Evolutionary conservation across 2,329 filamentous ascomycete species (phyloP), one percentile per base, ranked within the genome.

Genomic region (Aspergillus sp.): DNA sequence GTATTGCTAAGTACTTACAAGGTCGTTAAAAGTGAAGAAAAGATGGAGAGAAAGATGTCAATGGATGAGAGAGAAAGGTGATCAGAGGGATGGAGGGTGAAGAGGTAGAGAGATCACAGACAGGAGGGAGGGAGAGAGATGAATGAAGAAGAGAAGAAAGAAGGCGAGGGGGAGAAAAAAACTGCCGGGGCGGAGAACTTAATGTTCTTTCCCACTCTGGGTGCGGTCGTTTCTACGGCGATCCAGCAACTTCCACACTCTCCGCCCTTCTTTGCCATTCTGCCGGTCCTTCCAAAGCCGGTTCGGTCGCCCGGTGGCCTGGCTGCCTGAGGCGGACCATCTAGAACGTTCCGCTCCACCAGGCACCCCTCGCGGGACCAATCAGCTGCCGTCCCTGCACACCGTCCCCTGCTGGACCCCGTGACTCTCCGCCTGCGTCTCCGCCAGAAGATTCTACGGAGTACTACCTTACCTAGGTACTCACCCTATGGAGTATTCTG

Each of bases 221-320:
- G 65, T 60, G 67, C 62, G 67, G 39, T 64, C 58, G 69, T 65
- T 76, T 76, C 73, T 70, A 76, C 72, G 71, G 61, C 60, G 66
- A 73, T 76, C 73, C 73, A 76, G 72, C 69, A 67, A 71, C 71
- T 75, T 76, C 73, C 73, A 75, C 68, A 52, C 49, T 32, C 51
- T 63, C 59, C 55, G 55, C 57, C 50, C 31, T 52, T 60, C 45
- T 58, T 55, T 22, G 31, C 51, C 16, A 39, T 39, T 46, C 47
- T 57, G 55, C 57, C 54, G 55, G 31, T 49, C 46, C 47, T 42
- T 18, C 49, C 22, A 14, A 26, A 26, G 22, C 11, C 11, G 11
- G 11, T 36, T 36, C 32, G 11, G 32, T 26, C 11, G 26, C 2
- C 7, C 26, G 26, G 26, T 29, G 7, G 26, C 26, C 26, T 29